Conservation (phyloP, 2,329 filamentous ascomycete genomes). For the Aschersonia sp. region DNA sequence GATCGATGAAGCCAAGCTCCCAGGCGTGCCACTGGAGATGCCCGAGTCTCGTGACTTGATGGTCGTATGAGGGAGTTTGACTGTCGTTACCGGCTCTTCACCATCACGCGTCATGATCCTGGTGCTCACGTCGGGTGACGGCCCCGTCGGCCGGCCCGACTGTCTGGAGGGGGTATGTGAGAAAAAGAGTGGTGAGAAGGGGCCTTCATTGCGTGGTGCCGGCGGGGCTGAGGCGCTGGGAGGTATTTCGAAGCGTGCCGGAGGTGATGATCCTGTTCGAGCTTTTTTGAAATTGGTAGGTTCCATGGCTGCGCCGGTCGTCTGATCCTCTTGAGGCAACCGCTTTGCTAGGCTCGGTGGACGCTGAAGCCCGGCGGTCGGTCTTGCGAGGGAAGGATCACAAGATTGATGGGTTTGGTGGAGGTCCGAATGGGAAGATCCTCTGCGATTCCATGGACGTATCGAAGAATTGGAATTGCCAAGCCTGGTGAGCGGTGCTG, state of each 20-base stretch:
- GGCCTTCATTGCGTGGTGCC: slow-evolving; percentile 15
- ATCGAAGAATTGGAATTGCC: background rate
- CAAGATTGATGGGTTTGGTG: background rate
- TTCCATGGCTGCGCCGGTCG: slow-evolving; percentile 15
- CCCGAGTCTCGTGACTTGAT: slow-evolving; percentile 32
- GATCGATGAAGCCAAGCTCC: slow-evolving; percentile 37
- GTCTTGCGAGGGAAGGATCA: slow-evolving; percentile 1
- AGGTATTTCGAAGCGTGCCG: slow-evolving; percentile 28
- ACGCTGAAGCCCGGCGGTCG: slow-evolving; percentile 3
- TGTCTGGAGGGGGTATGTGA: slow-evolving; percentile 26
- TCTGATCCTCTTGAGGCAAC: slow-evolving; percentile 8
- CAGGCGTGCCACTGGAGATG: slow-evolving; percentile 34
- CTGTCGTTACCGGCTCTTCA: slow-evolving; percentile 35
- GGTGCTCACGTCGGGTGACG: slow-evolving; percentile 25
- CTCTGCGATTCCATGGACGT: background rate
- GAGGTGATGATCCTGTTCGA: slow-evolving; percentile 30
- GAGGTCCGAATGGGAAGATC: background rate
- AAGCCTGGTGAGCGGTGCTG: slow-evolving; percentile 1
- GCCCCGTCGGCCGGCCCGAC: slow-evolving; percentile 20
- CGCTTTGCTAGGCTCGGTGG: slow-evolving; percentile 12
- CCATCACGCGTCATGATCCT: slow-evolving; percentile 32
- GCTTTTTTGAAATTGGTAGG: slow-evolving; percentile 29
- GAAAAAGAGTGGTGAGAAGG: slow-evolving; percentile 39
- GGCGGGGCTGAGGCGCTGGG: slow-evolving; percentile 10
- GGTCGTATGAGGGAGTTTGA: slow-evolving; percentile 39